Base-by-base conservation (phyloP, 2,329 filamentous ascomycete species). In the Chalara sp. region DNA sequence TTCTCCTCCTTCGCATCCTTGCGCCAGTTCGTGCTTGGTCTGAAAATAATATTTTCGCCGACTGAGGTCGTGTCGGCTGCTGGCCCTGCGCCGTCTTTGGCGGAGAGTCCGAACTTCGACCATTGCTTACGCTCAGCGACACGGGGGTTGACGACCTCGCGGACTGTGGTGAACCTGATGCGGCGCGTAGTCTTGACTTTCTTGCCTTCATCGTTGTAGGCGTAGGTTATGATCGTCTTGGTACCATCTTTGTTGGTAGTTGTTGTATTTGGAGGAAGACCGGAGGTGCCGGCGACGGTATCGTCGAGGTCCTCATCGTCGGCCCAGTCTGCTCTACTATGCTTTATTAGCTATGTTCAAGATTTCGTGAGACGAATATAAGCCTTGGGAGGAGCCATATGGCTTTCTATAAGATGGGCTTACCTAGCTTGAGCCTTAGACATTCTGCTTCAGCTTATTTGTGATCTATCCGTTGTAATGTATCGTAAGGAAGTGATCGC, bases 211-310 rank as follows among this genome's bases (percentile, higher is more conserved):
- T 99, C 93, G 75, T 96, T 92, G 75, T 89, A 83, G 64, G 84
- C 81, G 76, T 89, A 95, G 57, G 87, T 88, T 66, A 96, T 85
- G 63, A 93, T 87, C 44, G 95, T 99, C 75, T 96, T 96, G 64
- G 89, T 96, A 68, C 95, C 93, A 71, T 99, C 93, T 76, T 96
- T 96, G 83, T 99, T 97, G 69, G 86, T 86, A 69, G 89, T 92
- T 63, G 92, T 87, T 74, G 93, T 86, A 61, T 88, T 84, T 61
- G 87, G 80, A 54, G 93, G 93, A 63, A 99, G 87, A 52, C 82
- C 79, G 59, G 72, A 70, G 33, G 48, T 46, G 37, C 46, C 61
- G 49, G 51, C 47, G 70, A 65, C 61, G 80, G 87, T 81, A 72
- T 93, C 87, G 73, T 89, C 86, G 69, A 95, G 90, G 62, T 85